Evolutionary conservation across 1,139 yeast genomes (phyloP).

Genomic region (Debaryomycetaceae sp.): DNA sequence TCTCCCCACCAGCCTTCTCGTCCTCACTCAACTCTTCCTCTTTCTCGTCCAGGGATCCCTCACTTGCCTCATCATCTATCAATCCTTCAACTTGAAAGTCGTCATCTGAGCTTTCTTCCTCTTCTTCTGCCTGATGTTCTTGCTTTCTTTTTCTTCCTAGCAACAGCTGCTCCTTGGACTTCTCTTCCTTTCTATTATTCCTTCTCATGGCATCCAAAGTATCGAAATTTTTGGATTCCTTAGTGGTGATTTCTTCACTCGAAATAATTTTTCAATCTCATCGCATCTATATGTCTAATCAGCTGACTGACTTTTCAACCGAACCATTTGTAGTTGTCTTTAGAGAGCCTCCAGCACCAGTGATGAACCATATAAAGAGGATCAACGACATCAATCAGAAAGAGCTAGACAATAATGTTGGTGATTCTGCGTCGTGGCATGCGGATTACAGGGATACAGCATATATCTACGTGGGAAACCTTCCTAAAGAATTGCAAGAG

Average conservation of each 20-base stretch:
- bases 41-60: slow-evolving; percentile 4
- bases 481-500: slow-evolving; percentile 63
- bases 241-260: neutral
- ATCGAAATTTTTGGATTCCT: neutral
- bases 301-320: neutral
- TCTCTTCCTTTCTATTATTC: neutral
- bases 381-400: slow-evolving; percentile 61
- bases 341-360: neutral
- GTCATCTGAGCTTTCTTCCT: slow-evolving; percentile 14
- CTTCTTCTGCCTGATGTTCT: slow-evolving; percentile 16
- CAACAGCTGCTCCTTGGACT: neutral
- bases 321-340: neutral
- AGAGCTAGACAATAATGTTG: slow-evolving; percentile 62
- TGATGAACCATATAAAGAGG: slow-evolving; percentile 44
- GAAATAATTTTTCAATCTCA: neutral
- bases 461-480: slow-evolving; percentile 62
- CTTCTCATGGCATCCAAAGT: neutral
- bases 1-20: slow-evolving; percentile 30
- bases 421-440: slow-evolving; percentile 81
- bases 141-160: slow-evolving; percentile 15
- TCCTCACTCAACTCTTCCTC: slow-evolving; percentile 17
- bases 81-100: slow-evolving; percentile 28
- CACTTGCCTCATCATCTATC: slow-evolving; percentile 24
- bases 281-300: neutral
- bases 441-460: slow-evolving; percentile 70